These are phyloP conservation scores for Paracorniculantispora psalliotae DNA, from an alignment of 2,329 filamentous ascomycete genomes.

Conservation along the genomic window DNA sequence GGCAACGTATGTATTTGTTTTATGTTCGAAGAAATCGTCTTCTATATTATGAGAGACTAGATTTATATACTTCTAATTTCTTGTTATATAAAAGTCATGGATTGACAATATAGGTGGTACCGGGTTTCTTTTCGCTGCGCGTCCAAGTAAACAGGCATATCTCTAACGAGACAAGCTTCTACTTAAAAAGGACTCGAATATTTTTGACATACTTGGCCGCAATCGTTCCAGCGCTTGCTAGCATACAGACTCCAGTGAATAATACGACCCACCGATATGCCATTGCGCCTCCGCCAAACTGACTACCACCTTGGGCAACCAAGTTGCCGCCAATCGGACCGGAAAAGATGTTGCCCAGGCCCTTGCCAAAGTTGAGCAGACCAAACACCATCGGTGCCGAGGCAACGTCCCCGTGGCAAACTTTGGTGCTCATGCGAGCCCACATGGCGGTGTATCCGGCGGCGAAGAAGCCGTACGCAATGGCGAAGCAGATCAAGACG, in stretches of 20 bases:
- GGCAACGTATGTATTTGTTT: too few relatives aligned
- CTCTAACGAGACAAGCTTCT: too few relatives aligned
- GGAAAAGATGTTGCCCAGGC: conserved; percentile 27
- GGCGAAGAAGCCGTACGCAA: conserved; percentile 46
- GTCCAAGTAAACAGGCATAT: too few relatives aligned
- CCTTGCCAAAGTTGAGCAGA: conserved; percentile 27
- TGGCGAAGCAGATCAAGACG: conserved; percentile 42
- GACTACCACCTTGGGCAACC: conserved; percentile 13
- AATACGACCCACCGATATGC: conserved; percentile 6
- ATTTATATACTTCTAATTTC: too few relatives aligned
- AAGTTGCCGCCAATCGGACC: conserved; percentile 26
- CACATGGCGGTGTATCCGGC: conserved; percentile 17
- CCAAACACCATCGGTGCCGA: conserved; percentile 23
- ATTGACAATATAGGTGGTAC: too few relatives aligned
- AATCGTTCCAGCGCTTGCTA: conserved; percentile 6
- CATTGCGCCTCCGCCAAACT: neutral
- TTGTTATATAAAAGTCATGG: too few relatives aligned
- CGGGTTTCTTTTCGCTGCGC: too few relatives aligned
- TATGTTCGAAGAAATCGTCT: too few relatives aligned
- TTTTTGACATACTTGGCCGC: neutral
- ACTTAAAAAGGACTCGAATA: neutral
- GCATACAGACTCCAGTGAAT: conserved; percentile 7
- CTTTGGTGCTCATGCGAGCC: conserved; percentile 25
- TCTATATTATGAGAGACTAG: too few relatives aligned
- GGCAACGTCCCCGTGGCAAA: conserved; percentile 24